Conservation (phyloP, 2,329 filamentous ascomycete genomes). For the Fulvia fulva region DNA sequence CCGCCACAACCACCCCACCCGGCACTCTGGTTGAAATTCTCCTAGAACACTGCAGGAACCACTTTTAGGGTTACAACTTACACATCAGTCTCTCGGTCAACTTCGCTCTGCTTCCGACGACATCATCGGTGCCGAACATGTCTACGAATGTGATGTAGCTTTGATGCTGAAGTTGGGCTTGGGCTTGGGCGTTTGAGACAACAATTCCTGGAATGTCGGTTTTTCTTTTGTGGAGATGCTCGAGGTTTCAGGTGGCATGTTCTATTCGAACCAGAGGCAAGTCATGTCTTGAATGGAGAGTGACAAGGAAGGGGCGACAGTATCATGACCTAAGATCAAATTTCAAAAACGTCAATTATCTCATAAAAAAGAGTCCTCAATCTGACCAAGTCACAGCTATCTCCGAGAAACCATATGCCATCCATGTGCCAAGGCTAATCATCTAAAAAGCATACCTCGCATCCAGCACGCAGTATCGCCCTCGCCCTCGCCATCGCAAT, state of each 20-base stretch:
- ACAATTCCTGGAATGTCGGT: too few relatives aligned
- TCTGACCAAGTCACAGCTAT: not conserved
- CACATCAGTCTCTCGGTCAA: not conserved
- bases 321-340: not conserved
- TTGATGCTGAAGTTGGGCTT: too few relatives aligned
- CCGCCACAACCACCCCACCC: not conserved
- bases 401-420: not conserved
- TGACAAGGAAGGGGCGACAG: not conserved
- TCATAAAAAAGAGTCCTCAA: not conserved
- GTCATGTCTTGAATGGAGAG: not conserved
- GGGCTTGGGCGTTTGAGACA: too few relatives aligned
- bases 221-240: too few relatives aligned
- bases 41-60: not conserved
- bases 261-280: too few relatives aligned
- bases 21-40: not conserved
- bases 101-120: not conserved
- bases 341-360: not conserved
- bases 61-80: not conserved
- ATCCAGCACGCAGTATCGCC: not conserved
- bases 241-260: too few relatives aligned
- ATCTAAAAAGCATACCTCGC: conserved; percentile 1
- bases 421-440: not conserved
- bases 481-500: not conserved
- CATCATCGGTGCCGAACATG: not conserved
- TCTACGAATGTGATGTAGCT: too few relatives aligned